Base-by-base conservation (phyloP, 1,139 yeast species). In the Pichia terricola region DNA sequence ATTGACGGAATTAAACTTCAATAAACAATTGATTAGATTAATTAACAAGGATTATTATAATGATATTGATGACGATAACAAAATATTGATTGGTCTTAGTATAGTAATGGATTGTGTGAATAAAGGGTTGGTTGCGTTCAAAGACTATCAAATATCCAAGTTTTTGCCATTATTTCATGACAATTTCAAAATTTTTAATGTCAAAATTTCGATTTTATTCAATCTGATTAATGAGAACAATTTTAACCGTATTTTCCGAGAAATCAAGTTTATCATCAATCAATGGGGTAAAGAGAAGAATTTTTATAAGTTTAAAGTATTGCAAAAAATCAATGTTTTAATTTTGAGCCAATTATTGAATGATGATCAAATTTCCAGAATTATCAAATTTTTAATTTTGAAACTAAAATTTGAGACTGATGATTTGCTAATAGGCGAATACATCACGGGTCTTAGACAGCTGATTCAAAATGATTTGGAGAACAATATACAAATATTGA, bases 91-190 rank as follows among this genome's bases (percentile, higher is more conserved):
- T 26, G 34, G 48, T 26, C 44, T 53, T n/a, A 47, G 50, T 36
- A 50, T 52, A 26, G 46, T 49, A 35, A 39, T 49, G 22, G 51
- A 47, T 32, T 41, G 58, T 28, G 10, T 56, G 27, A 40, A 43
- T 4, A 30, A 51, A 10, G 35, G 28, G 2, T 5, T 41, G 9
- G 26, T 57, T 6, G 16, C 40, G 1, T 50, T 59, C 34, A 40
- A 39, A 16, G 33, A 46, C 5, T 39, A 48, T 25, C 55, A 58
- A 41, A 28, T 52, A 42, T 70, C 68, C 41, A 67, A 69, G 40
- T 87, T 88, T 56, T 76, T 69, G 51, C 62, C 87, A 1, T 68
- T 70, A 31, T 85, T 91, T 1, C 58, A 65, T 2, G 96, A 88
- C 54, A 54, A 68, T 1, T 43, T 56, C 0, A 57, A 60, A 1